Base-by-base conservation (phyloP, 1,284 basidiomycete species). In the Marasmius fiardii region DNA sequence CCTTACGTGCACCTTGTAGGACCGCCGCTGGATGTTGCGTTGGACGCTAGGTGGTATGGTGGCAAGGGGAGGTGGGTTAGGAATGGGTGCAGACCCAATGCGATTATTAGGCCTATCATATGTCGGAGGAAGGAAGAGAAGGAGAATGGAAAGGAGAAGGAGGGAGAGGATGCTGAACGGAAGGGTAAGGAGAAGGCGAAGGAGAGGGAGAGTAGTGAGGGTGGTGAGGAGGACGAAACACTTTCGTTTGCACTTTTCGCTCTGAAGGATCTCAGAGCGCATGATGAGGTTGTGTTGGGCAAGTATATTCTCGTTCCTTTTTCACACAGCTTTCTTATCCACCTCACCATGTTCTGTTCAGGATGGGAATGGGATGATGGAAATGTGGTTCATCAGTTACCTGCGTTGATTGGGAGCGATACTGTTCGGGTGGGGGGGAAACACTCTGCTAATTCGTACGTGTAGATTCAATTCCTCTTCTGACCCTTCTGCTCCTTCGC, bases 351-450 rank as follows among this genome's bases (percentile, higher is more conserved):
- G 16, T 14, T 16, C 39, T 16, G 16, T 41, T 71, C 98, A 0
- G 92, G 90, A 0, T 98, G 95, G 94, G 94, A 97, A 68, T 98
- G 95, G 95, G 95, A 97, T 63, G 95, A 98, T 64, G 85, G 86
- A 4, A 92, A 94, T 66, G 86, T 91, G 0, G 85, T 97, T 0
- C 95, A 98, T 70, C 76, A 83, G 51, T 74, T 98, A 0, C 90
- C 90, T 3, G 83, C 85, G 16, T 72, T 93, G 49, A 78, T 92
- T 51, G 75, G 20, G 79, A 81, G 4, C 71, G 76, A 41, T 62
- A 79, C 43, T 86, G 85, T 61, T 75, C 75, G 84, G 57, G 33
- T 14, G 14, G 48, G 18, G 18, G 44, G 44, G 7, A 47, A 47
- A 31, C 5, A 31, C 28, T 4, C 28, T 31, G 28, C 28, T 10